phyloP scores from a whole-genome alignment of 2,329 filamentous ascomycete genomes.

The Hypocrella siamensis region DNA sequence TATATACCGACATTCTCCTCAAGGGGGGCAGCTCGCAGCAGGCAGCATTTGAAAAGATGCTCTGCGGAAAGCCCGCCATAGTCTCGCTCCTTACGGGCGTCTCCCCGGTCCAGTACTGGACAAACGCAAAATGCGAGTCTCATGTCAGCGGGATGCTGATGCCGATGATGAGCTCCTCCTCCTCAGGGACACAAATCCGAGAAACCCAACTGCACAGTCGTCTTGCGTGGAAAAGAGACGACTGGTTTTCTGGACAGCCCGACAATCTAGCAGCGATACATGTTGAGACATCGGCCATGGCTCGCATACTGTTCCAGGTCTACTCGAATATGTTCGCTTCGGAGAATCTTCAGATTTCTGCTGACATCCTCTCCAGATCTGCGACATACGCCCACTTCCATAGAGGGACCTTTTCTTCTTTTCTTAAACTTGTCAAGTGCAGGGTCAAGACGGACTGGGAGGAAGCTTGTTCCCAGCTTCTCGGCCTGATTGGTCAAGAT shows the following conservation, averaged over 20 bases:
- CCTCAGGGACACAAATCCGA: background rate
- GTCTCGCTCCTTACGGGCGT: constrained; percentile 35
- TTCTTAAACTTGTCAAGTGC: constrained; percentile 20
- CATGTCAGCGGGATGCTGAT: constrained; percentile 23
- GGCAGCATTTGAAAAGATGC: constrained; percentile 20
- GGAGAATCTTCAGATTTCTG: constrained; percentile 14
- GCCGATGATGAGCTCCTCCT: constrained; percentile 6
- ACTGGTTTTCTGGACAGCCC: constrained; percentile 12
- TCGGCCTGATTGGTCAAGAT: constrained; percentile 16
- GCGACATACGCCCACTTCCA: constrained; percentile 16
- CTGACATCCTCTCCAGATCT: constrained; percentile 1
- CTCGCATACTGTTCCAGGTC: constrained; percentile 20
- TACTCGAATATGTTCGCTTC: constrained; percentile 29
- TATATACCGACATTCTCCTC: constrained; percentile 32
- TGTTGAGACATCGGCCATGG: constrained; percentile 22
- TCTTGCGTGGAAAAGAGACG: constrained; percentile 20
- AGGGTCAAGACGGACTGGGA: constrained; percentile 19
- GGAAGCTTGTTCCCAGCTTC: constrained; percentile 12
- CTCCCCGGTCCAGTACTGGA: constrained; percentile 31
- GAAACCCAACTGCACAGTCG: constrained; percentile 13
- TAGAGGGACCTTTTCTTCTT: constrained; percentile 20
- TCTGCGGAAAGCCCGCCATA: constrained; percentile 29
- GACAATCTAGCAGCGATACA: constrained; percentile 10
- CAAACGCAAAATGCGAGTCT: constrained; percentile 26
- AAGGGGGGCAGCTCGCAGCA: constrained; percentile 11